These are phyloP conservation scores for Salix suchowensis DNA, from an alignment of 345 rosid species.

Conservation along the genomic window DNA sequence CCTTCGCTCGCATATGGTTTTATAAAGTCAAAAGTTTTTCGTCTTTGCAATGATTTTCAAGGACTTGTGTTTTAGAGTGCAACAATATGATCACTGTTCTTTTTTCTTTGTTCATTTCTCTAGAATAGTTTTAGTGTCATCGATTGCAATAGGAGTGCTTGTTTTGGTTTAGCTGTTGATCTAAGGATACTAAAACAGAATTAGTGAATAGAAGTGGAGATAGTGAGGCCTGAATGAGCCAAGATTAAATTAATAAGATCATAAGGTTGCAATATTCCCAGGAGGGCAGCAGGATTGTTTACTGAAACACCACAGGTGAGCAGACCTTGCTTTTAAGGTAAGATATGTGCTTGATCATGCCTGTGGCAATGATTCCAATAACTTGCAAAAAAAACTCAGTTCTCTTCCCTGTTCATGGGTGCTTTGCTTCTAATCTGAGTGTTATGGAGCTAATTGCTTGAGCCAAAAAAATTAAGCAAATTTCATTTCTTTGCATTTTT, in stretches of 20 bases:
- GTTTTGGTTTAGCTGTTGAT: background rate
- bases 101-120: background rate
- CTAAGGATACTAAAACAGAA: background rate
- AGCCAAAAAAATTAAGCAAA: conserved; percentile 7
- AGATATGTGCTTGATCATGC: background rate
- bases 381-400: background rate
- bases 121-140: background rate
- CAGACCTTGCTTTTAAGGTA: background rate
- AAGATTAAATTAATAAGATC: background rate
- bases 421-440: conserved; percentile 7
- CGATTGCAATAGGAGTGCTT: background rate
- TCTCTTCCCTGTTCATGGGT: background rate
- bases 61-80: background rate
- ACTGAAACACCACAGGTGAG: background rate
- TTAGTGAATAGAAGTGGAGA: background rate
- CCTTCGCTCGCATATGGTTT: background rate
- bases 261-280: background rate
- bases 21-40: background rate
- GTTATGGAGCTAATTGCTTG: conserved; percentile 2
- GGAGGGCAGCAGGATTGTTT: background rate
- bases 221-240: background rate
- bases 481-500: conserved; percentile 6
- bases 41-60: background rate
- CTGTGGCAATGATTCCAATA: background rate
- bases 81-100: background rate